Evolutionary conservation across 306 rosid species (phyloP).

Genomic region (Cajanus cajan): DNA sequence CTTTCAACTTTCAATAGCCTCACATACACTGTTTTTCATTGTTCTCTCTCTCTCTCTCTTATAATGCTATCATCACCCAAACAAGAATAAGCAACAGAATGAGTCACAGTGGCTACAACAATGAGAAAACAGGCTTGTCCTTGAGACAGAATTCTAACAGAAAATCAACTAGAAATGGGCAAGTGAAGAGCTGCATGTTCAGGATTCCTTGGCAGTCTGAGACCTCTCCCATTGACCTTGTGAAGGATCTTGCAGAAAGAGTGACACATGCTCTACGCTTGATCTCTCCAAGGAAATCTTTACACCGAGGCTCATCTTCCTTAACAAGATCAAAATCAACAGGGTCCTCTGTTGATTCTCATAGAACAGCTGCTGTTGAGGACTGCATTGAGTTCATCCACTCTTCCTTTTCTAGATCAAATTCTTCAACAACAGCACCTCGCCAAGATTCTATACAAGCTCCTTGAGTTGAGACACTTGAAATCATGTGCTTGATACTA

Average conservation of each 20-base stretch:
- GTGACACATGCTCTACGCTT: constrained; percentile 48
- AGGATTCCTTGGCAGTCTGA: constrained; percentile 48
- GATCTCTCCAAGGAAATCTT: constrained; percentile 38
- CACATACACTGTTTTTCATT: neutral
- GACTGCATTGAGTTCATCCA: constrained; percentile 89
- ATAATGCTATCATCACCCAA: constrained; percentile 9
- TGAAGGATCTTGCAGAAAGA: constrained; percentile 67
- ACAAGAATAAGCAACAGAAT: constrained; percentile 22
- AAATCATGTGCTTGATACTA: constrained; percentile 4
- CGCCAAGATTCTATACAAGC: constrained; percentile 13
- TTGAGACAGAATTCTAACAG: constrained; percentile 37
- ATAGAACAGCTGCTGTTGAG: constrained; percentile 73
- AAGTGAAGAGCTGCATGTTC: constrained; percentile 39
- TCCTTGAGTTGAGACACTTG: constrained; percentile 16
- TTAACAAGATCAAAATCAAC: constrained; percentile 53
- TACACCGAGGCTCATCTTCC: constrained; percentile 36
- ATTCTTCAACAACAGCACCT: constrained; percentile 42
- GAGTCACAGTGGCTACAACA: constrained; percentile 27
- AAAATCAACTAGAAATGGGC: constrained; percentile 30
- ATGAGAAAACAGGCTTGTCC: constrained; percentile 37
- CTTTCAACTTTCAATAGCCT: constrained; percentile 11
- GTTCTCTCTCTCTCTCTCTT: neutral
- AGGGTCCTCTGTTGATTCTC: constrained; percentile 49
- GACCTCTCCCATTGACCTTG: constrained; percentile 43
- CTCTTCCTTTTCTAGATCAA: constrained; percentile 66